phyloP scores from a whole-genome alignment of 306 rosid species.

The apple (Malus domestica) region ASM211411v1 NC_041791.1:11349001-11349500 shows the following conservation, averaged over 20 bases:
- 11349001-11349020: constrained; percentile 54
- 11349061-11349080: constrained; percentile 39
- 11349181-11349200: constrained; percentile 44
- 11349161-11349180: constrained; percentile 26
- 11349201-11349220: constrained; percentile 40
- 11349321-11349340: constrained; percentile 70
- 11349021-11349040: constrained; percentile 57
- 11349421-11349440: constrained; percentile 74
- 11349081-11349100: constrained; percentile 41
- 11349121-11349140: constrained; percentile 60
- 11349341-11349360: constrained; percentile 28
- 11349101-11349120: constrained; percentile 28
- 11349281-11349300: constrained; percentile 49
- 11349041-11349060: constrained; percentile 62
- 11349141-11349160: constrained; percentile 41
- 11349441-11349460: constrained; percentile 50
- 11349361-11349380: constrained; percentile 60
- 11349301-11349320: constrained; percentile 59
- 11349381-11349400: constrained; percentile 61
- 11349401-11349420: constrained; percentile 78
- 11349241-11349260: constrained; percentile 17
- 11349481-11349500: constrained; percentile 65
- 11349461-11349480: constrained; percentile 73
- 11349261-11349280: constrained; percentile 19
- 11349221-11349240: constrained; percentile 34